Conservation (phyloP, 2,329 filamentous ascomycete species). For the Calycina marina region DNA sequence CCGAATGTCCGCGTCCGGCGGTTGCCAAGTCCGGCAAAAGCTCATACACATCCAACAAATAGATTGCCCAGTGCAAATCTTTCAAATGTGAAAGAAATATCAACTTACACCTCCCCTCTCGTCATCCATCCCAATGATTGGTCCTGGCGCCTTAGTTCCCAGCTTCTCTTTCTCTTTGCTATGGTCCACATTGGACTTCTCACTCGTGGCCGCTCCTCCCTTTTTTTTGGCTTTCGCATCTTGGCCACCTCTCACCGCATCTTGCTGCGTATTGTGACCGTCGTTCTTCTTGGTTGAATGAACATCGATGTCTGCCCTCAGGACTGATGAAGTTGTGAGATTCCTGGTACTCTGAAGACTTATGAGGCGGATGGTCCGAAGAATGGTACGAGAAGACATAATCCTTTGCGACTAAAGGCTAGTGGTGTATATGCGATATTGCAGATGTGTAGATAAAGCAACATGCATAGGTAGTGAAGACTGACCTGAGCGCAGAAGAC, state of each 20-base stretch:
- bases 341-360: neutral
- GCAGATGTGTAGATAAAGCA: no score
- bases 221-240: neutral
- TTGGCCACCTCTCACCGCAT: neutral
- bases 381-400: no score
- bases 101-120: conserved; percentile 2
- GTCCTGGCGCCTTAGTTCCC: neutral
- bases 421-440: no score
- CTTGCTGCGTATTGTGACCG: neutral
- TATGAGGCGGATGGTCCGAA: no score
- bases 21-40: neutral
- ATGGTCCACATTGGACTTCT: neutral
- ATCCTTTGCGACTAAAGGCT: no score
- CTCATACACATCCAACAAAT: neutral
- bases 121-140: conserved; percentile 2
- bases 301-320: neutral
- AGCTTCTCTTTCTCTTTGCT: neutral
- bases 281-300: neutral
- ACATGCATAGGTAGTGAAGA: no score
- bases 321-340: neutral
- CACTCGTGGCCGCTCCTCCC: neutral
- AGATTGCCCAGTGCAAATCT: neutral
- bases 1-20: neutral
- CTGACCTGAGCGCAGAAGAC: no score
- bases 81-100: neutral